These are phyloP conservation scores for Trichoderma sp. DNA, from an alignment of 2,329 filamentous ascomycete species.

Conservation along the genomic window DNA sequence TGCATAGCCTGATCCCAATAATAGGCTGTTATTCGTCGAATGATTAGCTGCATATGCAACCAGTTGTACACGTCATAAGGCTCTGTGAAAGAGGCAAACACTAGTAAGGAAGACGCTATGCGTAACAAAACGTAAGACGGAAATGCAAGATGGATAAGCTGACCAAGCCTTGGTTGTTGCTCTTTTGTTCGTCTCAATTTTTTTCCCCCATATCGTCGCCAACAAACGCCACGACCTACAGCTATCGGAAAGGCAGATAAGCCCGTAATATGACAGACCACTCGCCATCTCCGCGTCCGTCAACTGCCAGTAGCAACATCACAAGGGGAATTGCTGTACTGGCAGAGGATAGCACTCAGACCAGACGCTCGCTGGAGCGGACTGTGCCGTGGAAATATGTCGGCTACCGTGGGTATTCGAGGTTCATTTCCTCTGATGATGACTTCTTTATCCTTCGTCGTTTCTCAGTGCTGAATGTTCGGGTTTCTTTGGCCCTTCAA, in stretches of 20 bases:
- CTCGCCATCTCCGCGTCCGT: background rate
- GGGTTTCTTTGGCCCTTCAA: background rate
- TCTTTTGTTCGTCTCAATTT: background rate
- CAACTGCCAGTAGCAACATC: background rate
- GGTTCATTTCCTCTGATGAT: background rate
- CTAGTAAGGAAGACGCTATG: background rate
- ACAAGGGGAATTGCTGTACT: background rate
- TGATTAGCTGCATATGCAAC: background rate
- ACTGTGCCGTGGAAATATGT: background rate
- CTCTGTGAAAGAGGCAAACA: background rate
- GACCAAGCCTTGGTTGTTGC: background rate
- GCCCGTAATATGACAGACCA: background rate
- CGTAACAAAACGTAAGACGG: background rate
- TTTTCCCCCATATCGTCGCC: background rate
- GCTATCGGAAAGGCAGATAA: background rate
- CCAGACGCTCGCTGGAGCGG: background rate
- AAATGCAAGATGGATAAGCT: background rate
- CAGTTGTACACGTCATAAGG: background rate
- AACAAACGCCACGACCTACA: background rate
- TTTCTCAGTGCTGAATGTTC: background rate
- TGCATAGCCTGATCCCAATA: background rate
- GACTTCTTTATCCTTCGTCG: background rate
- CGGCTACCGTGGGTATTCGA: background rate
- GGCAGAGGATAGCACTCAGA: background rate
- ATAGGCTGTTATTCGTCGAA: background rate